Evolutionary conservation across 305 asterid species (phyloP).

Genomic region (Rubia peregrina): DNA sequence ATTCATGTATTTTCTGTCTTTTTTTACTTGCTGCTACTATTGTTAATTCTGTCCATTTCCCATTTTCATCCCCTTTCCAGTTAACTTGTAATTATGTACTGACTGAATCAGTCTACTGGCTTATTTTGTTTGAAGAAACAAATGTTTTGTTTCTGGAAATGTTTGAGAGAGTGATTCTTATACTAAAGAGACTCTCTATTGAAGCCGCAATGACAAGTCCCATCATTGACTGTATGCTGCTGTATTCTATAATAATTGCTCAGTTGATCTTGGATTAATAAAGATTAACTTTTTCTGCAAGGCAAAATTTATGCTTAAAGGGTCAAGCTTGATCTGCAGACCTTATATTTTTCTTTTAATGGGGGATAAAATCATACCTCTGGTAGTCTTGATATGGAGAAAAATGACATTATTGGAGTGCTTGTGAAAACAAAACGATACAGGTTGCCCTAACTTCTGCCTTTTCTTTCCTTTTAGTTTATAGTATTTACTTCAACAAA

Average conservation of each 20-base stretch:
- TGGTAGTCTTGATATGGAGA: constrained; percentile 74
- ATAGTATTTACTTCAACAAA: neutral
- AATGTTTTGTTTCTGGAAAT: neutral
- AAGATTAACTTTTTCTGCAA: constrained; percentile 29
- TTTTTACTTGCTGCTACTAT: too few relatives aligned
- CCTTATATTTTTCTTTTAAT: constrained; percentile 59
- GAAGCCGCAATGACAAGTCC: neutral
- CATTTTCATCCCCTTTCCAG: too few relatives aligned
- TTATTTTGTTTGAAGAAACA: too few relatives aligned
- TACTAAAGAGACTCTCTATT: neutral
- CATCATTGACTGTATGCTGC: neutral
- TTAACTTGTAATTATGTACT: too few relatives aligned
- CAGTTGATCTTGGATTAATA: neutral
- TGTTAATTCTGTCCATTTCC: too few relatives aligned
- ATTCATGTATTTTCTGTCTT: too few relatives aligned
- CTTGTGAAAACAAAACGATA: constrained; percentile 48
- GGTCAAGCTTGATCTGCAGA: constrained; percentile 46
- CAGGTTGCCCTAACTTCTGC: constrained; percentile 19
- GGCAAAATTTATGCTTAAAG: constrained; percentile 71
- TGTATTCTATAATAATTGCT: neutral
- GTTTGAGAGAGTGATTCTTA: neutral
- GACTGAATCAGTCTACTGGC: too few relatives aligned
- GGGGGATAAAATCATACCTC: constrained; percentile 80
- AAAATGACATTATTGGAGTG: constrained; percentile 74
- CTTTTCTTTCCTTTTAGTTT: neutral